Evolutionary conservation across 2,329 filamentous ascomycete genomes (phyloP), one percentile per base, ranked within the genome.

Genomic region (Epichloe uncinata): DNA sequence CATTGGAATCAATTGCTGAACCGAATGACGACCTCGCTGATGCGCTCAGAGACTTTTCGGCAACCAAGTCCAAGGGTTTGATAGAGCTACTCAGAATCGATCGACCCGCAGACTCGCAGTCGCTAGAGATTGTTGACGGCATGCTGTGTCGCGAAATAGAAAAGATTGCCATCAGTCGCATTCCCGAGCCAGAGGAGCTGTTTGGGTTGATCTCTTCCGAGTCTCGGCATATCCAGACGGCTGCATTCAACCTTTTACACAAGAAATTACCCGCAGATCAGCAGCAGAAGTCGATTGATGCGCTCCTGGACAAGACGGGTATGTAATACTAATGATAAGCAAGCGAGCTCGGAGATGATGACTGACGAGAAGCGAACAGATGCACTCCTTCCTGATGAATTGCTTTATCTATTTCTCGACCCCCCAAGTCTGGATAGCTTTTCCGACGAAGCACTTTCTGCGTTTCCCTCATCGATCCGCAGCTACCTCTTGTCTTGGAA

Each of bases 401-500:
- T 97, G 0, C 66, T 96, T 0, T 94, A 88, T 0, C 73, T 97
- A 1, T 74, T 97, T 13, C 74, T 94, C 0, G 85, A 94, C 54
- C 85, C 85, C 0, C 87, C 91, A 0, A 82, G 81, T 0, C 71
- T 86, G 3, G 77, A 84, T n/a, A 73, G 73, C 12, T 78, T 88
- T 43, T 73, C 77, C 0, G 80, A 85, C 44, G 77, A 83, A 8
- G 71, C 76, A 36, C 79, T 89, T 20, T 74, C 81, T 5, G 72
- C 78, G 15, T 85, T 90, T 58, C 88, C 88, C 11, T 70, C 79
- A 0, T 62, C 77, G 0, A 72, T 95, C 45, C 80, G 88, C 48
- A 81, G 83, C 9, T 98, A 96, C 60, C 73, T 98, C 3, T 72
- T 95, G 30, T 85, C 87, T 11, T 98, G 93, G 93, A 79, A 87